Conservation (phyloP, 208 protist genomes). For the Herpetomonas tarakana region DNA sequence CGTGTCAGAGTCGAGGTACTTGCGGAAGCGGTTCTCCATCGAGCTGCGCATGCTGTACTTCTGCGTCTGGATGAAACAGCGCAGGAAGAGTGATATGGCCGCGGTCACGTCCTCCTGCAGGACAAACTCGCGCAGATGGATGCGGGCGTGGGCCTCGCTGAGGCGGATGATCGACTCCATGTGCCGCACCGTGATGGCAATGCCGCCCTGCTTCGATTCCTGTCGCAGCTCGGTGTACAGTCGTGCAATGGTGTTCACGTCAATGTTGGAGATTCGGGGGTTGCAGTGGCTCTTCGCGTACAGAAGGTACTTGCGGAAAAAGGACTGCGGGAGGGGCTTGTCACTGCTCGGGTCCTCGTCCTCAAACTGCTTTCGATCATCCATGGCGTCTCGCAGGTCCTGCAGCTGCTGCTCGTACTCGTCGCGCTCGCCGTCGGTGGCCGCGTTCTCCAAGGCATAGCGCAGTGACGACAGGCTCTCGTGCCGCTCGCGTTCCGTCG, state of each 20-base stretch:
- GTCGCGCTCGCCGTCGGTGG: slow-evolving; percentile 61
- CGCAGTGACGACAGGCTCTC: slow-evolving; percentile 61
- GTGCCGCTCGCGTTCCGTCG: slow-evolving; percentile 44
- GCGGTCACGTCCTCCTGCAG: slow-evolving; percentile 97
- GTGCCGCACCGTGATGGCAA: slow-evolving; percentile 98
- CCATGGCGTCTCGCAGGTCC: slow-evolving; percentile 35
- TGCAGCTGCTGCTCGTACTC: slow-evolving; percentile 49
- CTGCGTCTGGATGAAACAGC: slow-evolving; percentile 97
- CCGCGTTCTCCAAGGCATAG: slow-evolving; percentile 60
- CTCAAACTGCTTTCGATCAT: slow-evolving; percentile 39
- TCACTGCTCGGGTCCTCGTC: slow-evolving; percentile 84
- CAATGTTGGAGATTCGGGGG: slow-evolving; percentile 91
- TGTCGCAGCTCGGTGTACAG: slow-evolving; percentile 97
- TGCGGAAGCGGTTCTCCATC: slow-evolving; percentile 84
- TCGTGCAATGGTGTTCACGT: slow-evolving; percentile 92
- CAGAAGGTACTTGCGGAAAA: slow-evolving; percentile 98
- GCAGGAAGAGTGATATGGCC: slow-evolving; percentile 97
- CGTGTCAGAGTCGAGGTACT: slow-evolving; percentile 84
- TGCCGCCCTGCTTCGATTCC: slow-evolving; percentile 92
- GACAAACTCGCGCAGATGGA: slow-evolving; percentile 97
- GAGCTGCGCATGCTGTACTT: slow-evolving; percentile 90
- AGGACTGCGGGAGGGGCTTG: slow-evolving; percentile 90
- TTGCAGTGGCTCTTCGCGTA: slow-evolving; percentile 94
- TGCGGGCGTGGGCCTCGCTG: slow-evolving; percentile 96
- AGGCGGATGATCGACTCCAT: slow-evolving; percentile 99